Evolutionary conservation across 2,329 filamentous ascomycete species (phyloP).

Genomic region (Curvularia sp.): DNA sequence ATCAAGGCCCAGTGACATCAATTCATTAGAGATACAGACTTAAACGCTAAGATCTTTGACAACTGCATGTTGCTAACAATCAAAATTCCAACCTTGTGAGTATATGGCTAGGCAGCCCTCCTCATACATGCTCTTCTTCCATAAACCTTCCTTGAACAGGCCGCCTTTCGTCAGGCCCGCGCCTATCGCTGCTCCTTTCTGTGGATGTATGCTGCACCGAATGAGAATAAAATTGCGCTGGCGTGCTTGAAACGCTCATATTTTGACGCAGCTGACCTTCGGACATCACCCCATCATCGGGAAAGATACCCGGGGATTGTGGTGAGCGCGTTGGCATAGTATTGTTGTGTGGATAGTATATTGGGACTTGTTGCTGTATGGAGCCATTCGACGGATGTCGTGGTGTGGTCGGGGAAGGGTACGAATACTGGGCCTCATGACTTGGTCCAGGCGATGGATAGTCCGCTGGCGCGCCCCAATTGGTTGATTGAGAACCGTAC

Average conservation of each 20-base stretch:
- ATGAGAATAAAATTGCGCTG: background rate
- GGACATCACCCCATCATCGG: constrained; percentile 26
- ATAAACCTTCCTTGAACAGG: constrained; percentile 18
- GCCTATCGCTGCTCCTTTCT: constrained; percentile 1
- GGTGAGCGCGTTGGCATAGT: constrained; percentile 26
- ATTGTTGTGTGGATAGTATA: constrained; percentile 41
- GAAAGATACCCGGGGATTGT: constrained; percentile 22
- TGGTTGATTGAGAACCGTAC: constrained; percentile 25
- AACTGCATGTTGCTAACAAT: background rate
- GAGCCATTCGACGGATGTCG: constrained; percentile 17
- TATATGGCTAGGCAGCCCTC: background rate
- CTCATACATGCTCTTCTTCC: constrained; percentile 14
- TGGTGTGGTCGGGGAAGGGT: constrained; percentile 33
- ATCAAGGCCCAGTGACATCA: background rate
- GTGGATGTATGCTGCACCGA: constrained; percentile 4
- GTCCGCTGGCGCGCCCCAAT: constrained; percentile 33
- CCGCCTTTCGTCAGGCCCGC: constrained; percentile 1
- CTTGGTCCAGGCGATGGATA: constrained; percentile 23
- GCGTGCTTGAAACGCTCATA: background rate
- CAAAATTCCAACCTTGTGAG: background rate
- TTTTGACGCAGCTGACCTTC: background rate
- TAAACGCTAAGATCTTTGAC: background rate
- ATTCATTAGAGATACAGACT: background rate
- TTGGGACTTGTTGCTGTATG: constrained; percentile 28
- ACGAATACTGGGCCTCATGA: constrained; percentile 34